These are phyloP conservation scores for Gentiana dahurica DNA, from an alignment of 257 asterid species.

Conservation along the genomic window DNA sequence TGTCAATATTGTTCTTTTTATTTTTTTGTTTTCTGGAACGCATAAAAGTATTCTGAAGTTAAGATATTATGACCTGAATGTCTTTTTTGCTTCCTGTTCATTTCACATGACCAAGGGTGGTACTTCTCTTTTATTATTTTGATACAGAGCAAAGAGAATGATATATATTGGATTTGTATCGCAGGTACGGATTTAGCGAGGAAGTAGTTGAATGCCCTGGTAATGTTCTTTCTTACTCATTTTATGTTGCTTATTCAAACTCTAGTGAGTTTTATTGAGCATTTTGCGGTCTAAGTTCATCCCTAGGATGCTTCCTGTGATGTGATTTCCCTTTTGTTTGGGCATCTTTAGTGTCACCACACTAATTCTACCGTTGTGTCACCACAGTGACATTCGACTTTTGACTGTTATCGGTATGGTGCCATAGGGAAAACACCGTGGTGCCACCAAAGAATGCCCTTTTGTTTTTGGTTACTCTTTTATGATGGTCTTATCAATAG, in stretches of 20 bases:
- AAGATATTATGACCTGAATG: background rate
- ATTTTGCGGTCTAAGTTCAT: background rate
- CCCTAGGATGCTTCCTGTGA: background rate
- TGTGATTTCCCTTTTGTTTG: background rate
- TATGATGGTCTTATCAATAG: too few species aligned
- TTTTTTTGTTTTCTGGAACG: too few species aligned
- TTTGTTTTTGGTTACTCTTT: too few species aligned
- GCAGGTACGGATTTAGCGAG: conserved; percentile 85
- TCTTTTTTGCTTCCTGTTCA: background rate
- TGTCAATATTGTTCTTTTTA: too few species aligned
- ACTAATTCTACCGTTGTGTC: too few species aligned
- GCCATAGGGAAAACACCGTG: too few species aligned
- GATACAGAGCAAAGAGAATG: too few species aligned
- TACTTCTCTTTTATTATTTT: too few species aligned
- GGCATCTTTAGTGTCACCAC: background rate
- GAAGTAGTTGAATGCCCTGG: conserved; percentile 92
- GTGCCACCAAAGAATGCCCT: too few species aligned
- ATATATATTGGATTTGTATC: conserved; percentile 16
- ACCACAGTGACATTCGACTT: too few species aligned
- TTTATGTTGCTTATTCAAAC: background rate
- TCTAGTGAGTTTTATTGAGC: background rate
- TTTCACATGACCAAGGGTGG: too few species aligned
- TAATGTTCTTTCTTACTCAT: conserved; percentile 19
- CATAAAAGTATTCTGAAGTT: background rate
- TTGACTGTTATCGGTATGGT: too few species aligned